A percentile compares a stretch with the other conserved stretches of the same genome.
Evolutionary conservation across 768 basidiomycete species (phyloP).

Genomic region (Rubroboletus pulcherrimus): DNA sequence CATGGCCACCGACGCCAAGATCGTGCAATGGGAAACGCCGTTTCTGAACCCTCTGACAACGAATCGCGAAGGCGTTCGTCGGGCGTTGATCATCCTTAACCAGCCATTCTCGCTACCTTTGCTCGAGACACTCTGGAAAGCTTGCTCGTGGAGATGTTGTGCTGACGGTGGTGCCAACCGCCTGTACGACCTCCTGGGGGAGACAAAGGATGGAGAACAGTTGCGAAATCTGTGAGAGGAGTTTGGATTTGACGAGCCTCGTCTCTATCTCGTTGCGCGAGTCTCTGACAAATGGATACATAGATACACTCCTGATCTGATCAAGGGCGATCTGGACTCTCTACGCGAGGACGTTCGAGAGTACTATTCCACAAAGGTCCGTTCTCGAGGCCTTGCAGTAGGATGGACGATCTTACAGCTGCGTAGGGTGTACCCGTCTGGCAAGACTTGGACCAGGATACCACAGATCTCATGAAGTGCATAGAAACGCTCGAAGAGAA

Average conservation of each 20-base stretch:
- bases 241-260: neutral
- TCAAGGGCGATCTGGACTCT: conserved; percentile 95
- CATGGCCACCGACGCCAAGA: conserved; percentile 3
- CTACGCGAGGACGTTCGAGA: conserved; percentile 66
- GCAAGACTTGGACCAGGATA: conserved; percentile 68
- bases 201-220: conserved; percentile 1
- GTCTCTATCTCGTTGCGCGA: neutral
- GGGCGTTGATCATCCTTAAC: conserved; percentile 84
- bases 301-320: conserved; percentile 77
- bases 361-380: conserved; percentile 63
- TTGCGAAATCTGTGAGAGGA: conserved; percentile 16
- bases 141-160: conserved; percentile 55
- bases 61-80: conserved; percentile 7
- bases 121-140: conserved; percentile 57
- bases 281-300: neutral
- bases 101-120: conserved; percentile 73
- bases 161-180: conserved; percentile 91
- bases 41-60: conserved; percentile 23
- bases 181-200: conserved; percentile 53
- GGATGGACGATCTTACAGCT: neutral
- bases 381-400: conserved; percentile 12
- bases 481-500: conserved; percentile 55
- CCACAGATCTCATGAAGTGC: conserved; percentile 98
- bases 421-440: conserved; percentile 63
- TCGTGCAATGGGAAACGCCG: conserved; percentile 22